Conservation (phyloP, 257 asterid species). For the Primulina tabacum region DNA sequence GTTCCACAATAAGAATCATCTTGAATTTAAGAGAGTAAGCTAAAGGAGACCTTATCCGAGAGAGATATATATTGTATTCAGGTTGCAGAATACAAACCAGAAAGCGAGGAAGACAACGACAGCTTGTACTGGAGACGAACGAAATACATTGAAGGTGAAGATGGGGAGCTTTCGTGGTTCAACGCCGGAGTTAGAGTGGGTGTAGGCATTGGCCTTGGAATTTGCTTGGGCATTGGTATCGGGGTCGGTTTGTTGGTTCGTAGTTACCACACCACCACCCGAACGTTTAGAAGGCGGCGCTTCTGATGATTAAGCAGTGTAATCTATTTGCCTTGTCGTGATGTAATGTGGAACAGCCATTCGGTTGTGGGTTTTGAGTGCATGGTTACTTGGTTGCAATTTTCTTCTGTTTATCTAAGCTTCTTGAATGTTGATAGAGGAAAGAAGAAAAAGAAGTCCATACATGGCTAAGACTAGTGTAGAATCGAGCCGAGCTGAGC, state of each 20-base stretch:
- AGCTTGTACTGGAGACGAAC: slow-evolving; percentile 36
- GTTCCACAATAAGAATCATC: too few species aligned
- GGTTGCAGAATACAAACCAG: slow-evolving; percentile 40
- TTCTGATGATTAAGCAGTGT: slow-evolving; percentile 5
- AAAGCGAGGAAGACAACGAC: slow-evolving; percentile 37
- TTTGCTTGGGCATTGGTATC: slow-evolving; percentile 40
- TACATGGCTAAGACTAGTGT: too few species aligned
- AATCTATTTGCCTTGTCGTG: too few species aligned
- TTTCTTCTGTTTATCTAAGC: too few species aligned
- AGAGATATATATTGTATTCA: slow-evolving; percentile 6
- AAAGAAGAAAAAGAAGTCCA: too few species aligned
- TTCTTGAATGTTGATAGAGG: too few species aligned
- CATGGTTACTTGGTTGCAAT: too few species aligned
- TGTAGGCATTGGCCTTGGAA: slow-evolving; percentile 44
- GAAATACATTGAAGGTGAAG: slow-evolving; percentile 40
- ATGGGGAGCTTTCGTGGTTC: slow-evolving; percentile 42
- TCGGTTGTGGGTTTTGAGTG: too few species aligned
- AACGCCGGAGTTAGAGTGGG: slow-evolving; percentile 47
- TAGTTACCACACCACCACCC: slow-evolving; percentile 28
- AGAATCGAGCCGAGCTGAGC: too few species aligned
- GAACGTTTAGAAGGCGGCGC: slow-evolving; percentile 23
- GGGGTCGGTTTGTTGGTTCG: slow-evolving; percentile 42
- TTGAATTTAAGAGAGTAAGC: too few species aligned
- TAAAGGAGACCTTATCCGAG: neutral
- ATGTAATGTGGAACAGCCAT: too few species aligned